phyloP scores from a whole-genome alignment of 2,329 filamentous ascomycete genomes.

The Neonectria coccinea region DNA sequence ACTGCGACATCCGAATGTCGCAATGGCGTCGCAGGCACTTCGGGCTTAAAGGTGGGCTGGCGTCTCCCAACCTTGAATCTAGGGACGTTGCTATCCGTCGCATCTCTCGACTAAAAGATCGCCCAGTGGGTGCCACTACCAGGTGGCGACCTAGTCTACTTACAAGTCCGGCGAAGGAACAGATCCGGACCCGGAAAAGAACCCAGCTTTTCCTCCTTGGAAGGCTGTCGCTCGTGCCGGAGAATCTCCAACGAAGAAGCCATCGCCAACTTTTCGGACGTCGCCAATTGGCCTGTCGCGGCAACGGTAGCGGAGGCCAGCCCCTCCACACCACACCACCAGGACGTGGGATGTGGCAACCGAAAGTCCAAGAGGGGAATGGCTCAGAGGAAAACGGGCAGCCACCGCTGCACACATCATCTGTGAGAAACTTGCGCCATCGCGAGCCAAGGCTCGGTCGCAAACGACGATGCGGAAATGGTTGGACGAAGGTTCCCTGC shows the following conservation, averaged over 20 bases:
- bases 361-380: constrained; percentile 14
- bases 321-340: constrained; percentile 13
- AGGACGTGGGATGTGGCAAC: constrained; percentile 4
- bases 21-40: constrained; percentile 12
- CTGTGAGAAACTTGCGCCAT: constrained; percentile 40
- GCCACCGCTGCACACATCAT: constrained; percentile 37
- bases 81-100: neutral
- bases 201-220: neutral
- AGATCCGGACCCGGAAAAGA: neutral
- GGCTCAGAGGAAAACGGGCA: constrained; percentile 21
- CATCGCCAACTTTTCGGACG: constrained; percentile 1
- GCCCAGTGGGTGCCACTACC: neutral
- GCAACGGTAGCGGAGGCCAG: constrained; percentile 11
- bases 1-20: neutral
- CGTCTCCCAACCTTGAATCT: neutral
- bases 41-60: constrained; percentile 1
- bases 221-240: neutral
- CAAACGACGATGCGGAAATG: constrained; percentile 21
- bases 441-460: constrained; percentile 36
- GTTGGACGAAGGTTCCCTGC: constrained; percentile 22
- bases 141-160: neutral
- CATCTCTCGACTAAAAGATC: neutral
- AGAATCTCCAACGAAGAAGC: neutral
- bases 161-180: neutral
- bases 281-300: constrained; percentile 3